These are phyloP conservation scores for Malassezia japonica DNA, from an alignment of 1,284 basidiomycete species.

Conservation along the genomic window DNA sequence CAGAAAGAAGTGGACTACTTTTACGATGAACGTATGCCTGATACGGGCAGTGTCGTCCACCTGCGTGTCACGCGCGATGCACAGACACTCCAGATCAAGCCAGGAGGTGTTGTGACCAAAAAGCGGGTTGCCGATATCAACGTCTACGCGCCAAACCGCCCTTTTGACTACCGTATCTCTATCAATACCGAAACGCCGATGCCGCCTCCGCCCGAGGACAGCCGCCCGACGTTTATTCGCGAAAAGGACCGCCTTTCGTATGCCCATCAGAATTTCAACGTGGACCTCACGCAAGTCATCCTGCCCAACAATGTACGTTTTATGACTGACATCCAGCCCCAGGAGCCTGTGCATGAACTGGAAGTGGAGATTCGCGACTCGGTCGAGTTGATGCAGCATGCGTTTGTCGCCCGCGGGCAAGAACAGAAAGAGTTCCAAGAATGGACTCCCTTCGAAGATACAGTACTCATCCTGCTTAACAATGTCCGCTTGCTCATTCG, in stretches of 20 bases:
- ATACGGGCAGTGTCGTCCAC: conserved; percentile 51
- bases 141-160: conserved; percentile 68
- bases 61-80: conserved; percentile 77
- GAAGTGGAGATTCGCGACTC: conserved; percentile 56
- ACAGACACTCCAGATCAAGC: conserved; percentile 57
- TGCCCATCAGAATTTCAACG: conserved; percentile 76
- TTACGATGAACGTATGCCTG: conserved; percentile 50
- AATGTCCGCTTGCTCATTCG: conserved; percentile 42
- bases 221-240: conserved; percentile 51
- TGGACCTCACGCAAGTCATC: conserved; percentile 85
- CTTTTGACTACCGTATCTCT: conserved; percentile 83
- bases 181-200: conserved; percentile 65
- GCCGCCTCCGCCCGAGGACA: conserved; percentile 16
- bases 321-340: conserved; percentile 21
- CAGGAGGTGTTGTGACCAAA: conserved; percentile 58
- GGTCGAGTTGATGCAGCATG: conserved; percentile 51
- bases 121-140: conserved; percentile 76
- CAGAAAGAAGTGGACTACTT: conserved; percentile 73
- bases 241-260: conserved; percentile 87
- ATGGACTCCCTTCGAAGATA: conserved; percentile 40
- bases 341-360: conserved; percentile 52
- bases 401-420: conserved; percentile 14
- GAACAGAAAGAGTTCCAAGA: conserved; percentile 21
- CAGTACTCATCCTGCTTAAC: conserved; percentile 40
- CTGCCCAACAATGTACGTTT: conserved; percentile 27